Percentiles rank a stretch among this genome's conserved stretches.
phyloP scores from a whole-genome alignment of 148 eudicot species.

The Bassia scoparia region DNA sequence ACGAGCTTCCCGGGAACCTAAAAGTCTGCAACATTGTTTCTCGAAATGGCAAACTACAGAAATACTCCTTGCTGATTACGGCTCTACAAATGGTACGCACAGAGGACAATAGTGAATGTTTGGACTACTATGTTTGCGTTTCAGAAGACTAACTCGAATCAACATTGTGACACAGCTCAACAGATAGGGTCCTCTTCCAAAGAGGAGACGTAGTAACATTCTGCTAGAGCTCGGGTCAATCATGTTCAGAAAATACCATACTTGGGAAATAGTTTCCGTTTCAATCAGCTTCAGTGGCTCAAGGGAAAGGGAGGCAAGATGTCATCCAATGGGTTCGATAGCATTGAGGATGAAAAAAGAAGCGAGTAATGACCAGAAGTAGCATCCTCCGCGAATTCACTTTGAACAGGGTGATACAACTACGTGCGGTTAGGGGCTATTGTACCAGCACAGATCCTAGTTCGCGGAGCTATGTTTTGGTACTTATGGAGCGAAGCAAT shows the following conservation, averaged over 20 bases:
- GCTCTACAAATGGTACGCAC: slow-evolving; percentile 43
- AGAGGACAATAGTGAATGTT: slow-evolving; percentile 48
- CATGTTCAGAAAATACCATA: slow-evolving; percentile 67
- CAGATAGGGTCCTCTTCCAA: slow-evolving; percentile 51
- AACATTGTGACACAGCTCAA: slow-evolving; percentile 30
- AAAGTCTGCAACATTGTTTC: slow-evolving; percentile 69
- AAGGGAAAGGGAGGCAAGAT: slow-evolving; percentile 75
- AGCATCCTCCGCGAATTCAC: slow-evolving; percentile 24
- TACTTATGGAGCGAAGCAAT: slow-evolving; percentile 48
- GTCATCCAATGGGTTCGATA: slow-evolving; percentile 52
- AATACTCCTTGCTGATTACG: slow-evolving; percentile 65
- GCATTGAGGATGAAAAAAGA: slow-evolving; percentile 47
- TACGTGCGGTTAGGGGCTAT: slow-evolving; percentile 50
- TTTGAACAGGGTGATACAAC: slow-evolving; percentile 44
- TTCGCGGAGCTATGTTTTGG: slow-evolving; percentile 48
- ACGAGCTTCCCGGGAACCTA: slow-evolving; percentile 72
- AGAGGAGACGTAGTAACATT: slow-evolving; percentile 74
- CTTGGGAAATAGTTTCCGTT: slow-evolving; percentile 70
- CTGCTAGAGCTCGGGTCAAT: slow-evolving; percentile 74
- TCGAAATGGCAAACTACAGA: slow-evolving; percentile 36
- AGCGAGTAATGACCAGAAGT: slow-evolving; percentile 68
- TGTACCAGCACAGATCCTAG: slow-evolving; percentile 52
- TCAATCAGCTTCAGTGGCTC: slow-evolving; percentile 55
- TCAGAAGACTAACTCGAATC: slow-evolving; percentile 69
- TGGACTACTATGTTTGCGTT: too few relatives aligned